Percentiles rank a stretch among this genome's conserved stretches.
Conservation (phyloP, 129 eudicot genomes). For the Helichrysum umbraculigerum region DNA sequence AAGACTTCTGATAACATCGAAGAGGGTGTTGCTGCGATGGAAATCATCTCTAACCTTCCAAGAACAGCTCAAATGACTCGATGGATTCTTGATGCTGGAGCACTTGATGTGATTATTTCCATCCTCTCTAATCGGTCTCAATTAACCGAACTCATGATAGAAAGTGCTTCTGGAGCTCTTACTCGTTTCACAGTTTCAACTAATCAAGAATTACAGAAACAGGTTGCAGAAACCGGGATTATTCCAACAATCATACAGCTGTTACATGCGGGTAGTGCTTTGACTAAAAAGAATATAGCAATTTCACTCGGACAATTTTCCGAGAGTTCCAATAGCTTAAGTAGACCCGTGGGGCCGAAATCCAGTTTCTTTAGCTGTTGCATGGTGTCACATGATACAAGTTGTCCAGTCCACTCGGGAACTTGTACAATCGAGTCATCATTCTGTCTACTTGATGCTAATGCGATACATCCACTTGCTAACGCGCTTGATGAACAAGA, state of each 20-base stretch:
- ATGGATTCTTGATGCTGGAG: slow-evolving; percentile 39
- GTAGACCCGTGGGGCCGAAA: slow-evolving; percentile 27
- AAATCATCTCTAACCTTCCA: slow-evolving; percentile 42
- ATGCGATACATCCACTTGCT: slow-evolving; percentile 42
- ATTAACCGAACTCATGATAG: slow-evolving; percentile 31
- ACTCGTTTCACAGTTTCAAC: slow-evolving; percentile 41
- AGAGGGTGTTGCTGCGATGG: slow-evolving; percentile 40
- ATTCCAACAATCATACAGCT: slow-evolving; percentile 32
- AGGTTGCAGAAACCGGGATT: slow-evolving; percentile 46
- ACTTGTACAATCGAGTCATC: slow-evolving; percentile 40
- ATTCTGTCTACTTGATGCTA: slow-evolving; percentile 50
- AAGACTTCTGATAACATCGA: slow-evolving; percentile 30
- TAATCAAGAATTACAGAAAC: slow-evolving; percentile 41
- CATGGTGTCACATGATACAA: slow-evolving; percentile 9
- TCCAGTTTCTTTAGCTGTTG: slow-evolving; percentile 34
- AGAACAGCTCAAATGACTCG: slow-evolving; percentile 28
- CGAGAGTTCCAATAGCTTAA: slow-evolving; percentile 37
- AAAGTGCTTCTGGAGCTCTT: slow-evolving; percentile 46
- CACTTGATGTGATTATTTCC: slow-evolving; percentile 37
- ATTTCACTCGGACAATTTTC: slow-evolving; percentile 47
- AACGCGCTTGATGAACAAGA: slow-evolving; percentile 37
- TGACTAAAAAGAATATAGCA: slow-evolving; percentile 38
- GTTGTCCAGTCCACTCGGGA: slow-evolving; percentile 41
- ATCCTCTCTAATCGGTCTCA: slow-evolving; percentile 32
- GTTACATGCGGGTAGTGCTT: slow-evolving; percentile 36